These are phyloP conservation scores for Nematodospora anomalae DNA, from an alignment of 1,139 yeast genomes.

Conservation along the genomic window DNA sequence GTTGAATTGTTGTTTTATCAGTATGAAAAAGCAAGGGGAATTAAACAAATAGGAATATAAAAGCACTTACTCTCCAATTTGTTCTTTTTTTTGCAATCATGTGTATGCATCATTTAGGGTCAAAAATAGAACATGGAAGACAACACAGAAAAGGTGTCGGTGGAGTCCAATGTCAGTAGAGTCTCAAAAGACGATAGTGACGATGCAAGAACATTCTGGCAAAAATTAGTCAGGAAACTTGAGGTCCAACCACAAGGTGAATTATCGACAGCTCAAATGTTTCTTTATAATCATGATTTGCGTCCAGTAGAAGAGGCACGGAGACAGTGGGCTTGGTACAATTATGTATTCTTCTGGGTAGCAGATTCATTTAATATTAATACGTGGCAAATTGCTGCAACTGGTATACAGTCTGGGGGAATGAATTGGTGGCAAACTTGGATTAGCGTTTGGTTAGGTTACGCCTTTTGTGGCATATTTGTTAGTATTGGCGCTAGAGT, in stretches of 20 bases:
- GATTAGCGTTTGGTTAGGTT: slow-evolving; percentile 81
- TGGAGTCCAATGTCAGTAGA: neutral
- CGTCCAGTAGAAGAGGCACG: slow-evolving; percentile 70
- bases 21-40: neutral
- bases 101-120: neutral
- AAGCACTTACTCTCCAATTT: neutral
- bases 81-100: neutral
- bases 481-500: slow-evolving; percentile 66
- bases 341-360: slow-evolving; percentile 77
- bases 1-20: neutral
- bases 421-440: slow-evolving; percentile 90
- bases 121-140: neutral
- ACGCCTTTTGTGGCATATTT: slow-evolving; percentile 58
- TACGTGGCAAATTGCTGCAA: slow-evolving; percentile 89
- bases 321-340: slow-evolving; percentile 80
- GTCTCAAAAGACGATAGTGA: neutral
- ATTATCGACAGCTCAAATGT: slow-evolving; percentile 51
- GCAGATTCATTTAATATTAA: slow-evolving; percentile 86
- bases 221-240: slow-evolving; percentile 8
- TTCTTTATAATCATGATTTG: slow-evolving; percentile 69
- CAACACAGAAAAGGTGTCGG: neutral
- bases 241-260: slow-evolving; percentile 25
- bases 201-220: slow-evolving; percentile 10
- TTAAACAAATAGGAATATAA: neutral
- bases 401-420: slow-evolving; percentile 68